A percentile compares a stretch with the other conserved stretches of the same genome.
Evolutionary conservation across 164 flowering plant genomes (phyloP).

Genomic region (Cinnamomum chago): DNA sequence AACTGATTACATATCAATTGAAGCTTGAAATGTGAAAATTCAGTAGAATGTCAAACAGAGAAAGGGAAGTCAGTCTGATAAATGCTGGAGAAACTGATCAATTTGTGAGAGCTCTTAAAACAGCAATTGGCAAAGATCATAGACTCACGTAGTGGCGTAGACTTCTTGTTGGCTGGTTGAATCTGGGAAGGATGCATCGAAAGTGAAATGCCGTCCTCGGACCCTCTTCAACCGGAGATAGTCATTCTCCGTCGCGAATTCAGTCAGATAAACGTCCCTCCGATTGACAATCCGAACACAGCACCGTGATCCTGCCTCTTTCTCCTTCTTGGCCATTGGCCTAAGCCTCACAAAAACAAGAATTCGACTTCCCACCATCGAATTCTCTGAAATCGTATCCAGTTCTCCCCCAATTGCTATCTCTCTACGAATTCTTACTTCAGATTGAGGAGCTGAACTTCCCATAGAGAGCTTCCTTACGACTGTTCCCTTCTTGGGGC

Average conservation of each 20-base stretch:
- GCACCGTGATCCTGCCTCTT: constrained; percentile 65
- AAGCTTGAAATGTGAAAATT: too few relatives aligned
- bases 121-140: neutral
- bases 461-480: constrained; percentile 72
- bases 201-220: constrained; percentile 80
- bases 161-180: constrained; percentile 72
- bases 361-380: constrained; percentile 46
- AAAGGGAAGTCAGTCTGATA: neutral
- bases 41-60: neutral
- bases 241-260: constrained; percentile 70
- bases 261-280: constrained; percentile 72
- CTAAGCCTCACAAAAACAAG: constrained; percentile 89
- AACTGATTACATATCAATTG: too few relatives aligned
- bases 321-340: constrained; percentile 86
- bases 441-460: constrained; percentile 19
- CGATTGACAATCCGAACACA: constrained; percentile 68
- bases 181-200: constrained; percentile 83
- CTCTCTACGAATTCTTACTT: constrained; percentile 15
- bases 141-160: constrained; percentile 76
- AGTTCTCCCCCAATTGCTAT: constrained; percentile 19
- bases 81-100: neutral
- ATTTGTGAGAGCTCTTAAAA: neutral
- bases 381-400: constrained; percentile 29
- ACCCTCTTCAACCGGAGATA: constrained; percentile 86
- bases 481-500: constrained; percentile 28